phyloP scores from a whole-genome alignment of 2,329 filamentous ascomycete genomes.

The Nemania abortiva region DNA sequence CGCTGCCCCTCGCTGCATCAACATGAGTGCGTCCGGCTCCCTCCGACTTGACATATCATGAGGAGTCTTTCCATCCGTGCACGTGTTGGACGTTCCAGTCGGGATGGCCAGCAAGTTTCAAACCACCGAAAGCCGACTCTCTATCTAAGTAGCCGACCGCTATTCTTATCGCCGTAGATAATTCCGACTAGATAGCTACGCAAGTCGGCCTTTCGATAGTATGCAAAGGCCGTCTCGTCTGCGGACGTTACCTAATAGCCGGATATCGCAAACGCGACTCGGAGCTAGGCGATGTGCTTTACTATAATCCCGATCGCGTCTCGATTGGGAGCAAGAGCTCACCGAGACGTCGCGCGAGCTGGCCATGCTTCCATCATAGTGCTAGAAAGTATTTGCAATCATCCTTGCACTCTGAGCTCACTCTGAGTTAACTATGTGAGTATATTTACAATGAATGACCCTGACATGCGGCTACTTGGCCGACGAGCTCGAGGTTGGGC shows the following conservation, averaged over 20 bases:
- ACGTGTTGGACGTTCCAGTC: background rate
- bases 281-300: conserved; percentile 4
- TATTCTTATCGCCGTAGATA: background rate
- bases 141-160: background rate
- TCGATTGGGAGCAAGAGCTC: background rate
- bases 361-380: background rate
- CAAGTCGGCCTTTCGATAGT: conserved; percentile 1
- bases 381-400: background rate
- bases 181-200: background rate
- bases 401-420: background rate
- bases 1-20: no score
- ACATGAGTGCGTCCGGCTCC: background rate
- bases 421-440: background rate
- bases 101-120: background rate
- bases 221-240: background rate
- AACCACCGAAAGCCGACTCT: background rate
- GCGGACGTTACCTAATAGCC: background rate
- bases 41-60: background rate
- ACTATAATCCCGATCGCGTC: conserved; percentile 23
- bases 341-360: background rate
- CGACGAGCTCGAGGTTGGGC: background rate
- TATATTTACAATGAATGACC: conserved; percentile 11
- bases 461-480: background rate
- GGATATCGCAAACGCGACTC: conserved; percentile 19
- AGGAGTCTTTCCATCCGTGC: background rate